Percentiles rank a stretch among this genome's conserved stretches.
These are phyloP conservation scores for Saitoella complicata DNA, from an alignment of 805 yeast species.

Conservation along the genomic window DNA sequence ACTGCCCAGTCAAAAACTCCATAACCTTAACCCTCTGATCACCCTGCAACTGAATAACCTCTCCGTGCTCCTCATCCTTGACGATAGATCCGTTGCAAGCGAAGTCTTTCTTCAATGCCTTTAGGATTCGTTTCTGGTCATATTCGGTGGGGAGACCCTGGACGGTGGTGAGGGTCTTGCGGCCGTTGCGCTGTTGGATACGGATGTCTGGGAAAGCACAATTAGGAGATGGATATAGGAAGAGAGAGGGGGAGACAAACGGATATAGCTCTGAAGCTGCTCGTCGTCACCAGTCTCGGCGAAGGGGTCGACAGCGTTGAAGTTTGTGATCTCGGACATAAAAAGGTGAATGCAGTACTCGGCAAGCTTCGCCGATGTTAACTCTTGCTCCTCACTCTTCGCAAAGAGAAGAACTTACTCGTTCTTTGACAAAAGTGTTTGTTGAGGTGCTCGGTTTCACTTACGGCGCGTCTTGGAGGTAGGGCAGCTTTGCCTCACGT, in stretches of 20 bases:
- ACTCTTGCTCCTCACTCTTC: too few species aligned
- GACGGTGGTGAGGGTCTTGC: slow-evolving; percentile 94
- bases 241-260: slow-evolving; percentile 16
- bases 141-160: slow-evolving; percentile 94
- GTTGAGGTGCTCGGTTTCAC: too few species aligned
- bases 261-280: slow-evolving; percentile 89
- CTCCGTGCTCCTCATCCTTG: slow-evolving; percentile 90
- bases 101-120: slow-evolving; percentile 90
- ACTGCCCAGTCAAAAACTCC: slow-evolving; percentile 75
- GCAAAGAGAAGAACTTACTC: too few species aligned
- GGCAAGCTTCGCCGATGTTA: too few species aligned
- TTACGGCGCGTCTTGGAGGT: too few species aligned
- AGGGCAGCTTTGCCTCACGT: too few species aligned
- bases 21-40: slow-evolving; percentile 94
- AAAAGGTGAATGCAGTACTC: too few species aligned
- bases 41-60: slow-evolving; percentile 95
- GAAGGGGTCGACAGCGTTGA: slow-evolving; percentile 53
- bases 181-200: slow-evolving; percentile 99
- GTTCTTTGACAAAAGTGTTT: too few species aligned
- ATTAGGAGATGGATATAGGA: background rate
- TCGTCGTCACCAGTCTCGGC: slow-evolving; percentile 99
- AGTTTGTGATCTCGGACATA: background rate
- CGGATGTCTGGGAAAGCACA: slow-evolving; percentile 32
- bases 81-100: slow-evolving; percentile 98
- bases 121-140: slow-evolving; percentile 83